Percentiles rank a stretch among this genome's conserved stretches.
Evolutionary conservation across 176 grass and related monocot species (phyloP).

Genomic region (Panicum miliaceum): DNA sequence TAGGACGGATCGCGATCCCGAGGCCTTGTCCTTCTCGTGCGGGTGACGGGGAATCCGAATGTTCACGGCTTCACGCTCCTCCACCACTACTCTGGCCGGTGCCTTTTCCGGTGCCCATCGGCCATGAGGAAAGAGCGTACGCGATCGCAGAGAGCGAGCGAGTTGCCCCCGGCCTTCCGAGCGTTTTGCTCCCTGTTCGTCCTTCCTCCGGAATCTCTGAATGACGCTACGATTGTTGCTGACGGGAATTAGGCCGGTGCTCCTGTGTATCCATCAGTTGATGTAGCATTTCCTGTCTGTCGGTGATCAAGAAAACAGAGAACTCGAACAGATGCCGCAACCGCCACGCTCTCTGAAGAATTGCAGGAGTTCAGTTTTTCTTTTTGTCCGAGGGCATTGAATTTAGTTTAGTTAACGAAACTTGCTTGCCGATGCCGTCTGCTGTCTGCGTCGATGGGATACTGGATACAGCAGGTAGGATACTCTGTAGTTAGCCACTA

Average conservation of each 20-base stretch:
- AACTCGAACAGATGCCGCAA: not conserved
- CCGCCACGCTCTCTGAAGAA: not conserved
- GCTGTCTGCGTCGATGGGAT: not conserved
- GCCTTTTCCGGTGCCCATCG: not conserved
- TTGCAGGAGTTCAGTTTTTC: not conserved
- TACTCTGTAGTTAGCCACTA: not conserved
- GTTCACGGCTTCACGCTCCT: not conserved
- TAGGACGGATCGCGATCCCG: not conserved
- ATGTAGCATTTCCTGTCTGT: not conserved
- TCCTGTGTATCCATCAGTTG: no score
- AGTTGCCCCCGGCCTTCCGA: no score
- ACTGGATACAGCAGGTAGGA: not conserved
- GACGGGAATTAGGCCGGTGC: not conserved
- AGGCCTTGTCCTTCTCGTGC: constrained; percentile 7
- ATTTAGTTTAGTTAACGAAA: not conserved
- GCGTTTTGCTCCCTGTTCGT: not conserved
- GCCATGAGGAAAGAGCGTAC: not conserved
- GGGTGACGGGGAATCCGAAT: not conserved
- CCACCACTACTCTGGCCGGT: not conserved
- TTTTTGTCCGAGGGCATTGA: no score
- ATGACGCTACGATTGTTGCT: not conserved
- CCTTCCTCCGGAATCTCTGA: constrained; percentile 1
- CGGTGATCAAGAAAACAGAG: not conserved
- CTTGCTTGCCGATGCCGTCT: not conserved
- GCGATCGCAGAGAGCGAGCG: not conserved